Base-by-base conservation (phyloP, 208 protist species). In the Endotrypanum monterogeii region DNA sequence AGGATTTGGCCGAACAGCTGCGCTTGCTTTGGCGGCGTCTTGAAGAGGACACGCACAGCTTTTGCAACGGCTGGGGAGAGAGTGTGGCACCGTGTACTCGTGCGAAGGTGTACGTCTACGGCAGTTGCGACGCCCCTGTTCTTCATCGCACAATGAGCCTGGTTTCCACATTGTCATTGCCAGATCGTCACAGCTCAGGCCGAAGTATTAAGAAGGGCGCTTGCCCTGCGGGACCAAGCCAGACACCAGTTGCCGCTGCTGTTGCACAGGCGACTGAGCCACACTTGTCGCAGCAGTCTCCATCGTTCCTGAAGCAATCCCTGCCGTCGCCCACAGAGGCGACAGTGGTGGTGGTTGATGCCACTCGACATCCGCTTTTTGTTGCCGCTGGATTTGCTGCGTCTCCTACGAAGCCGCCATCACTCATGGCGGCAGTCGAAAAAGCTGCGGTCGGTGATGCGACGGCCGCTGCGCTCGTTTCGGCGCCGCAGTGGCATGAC, bases 301-400 rank as follows among this genome's bases (percentile, higher is more conserved):
- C 60, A 65, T 48, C 32, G 6, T 39, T 7, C 9, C 41, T 60
- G 20, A 5, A 18, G 23, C 2, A 30, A 20, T 44, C 25, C 9
- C 46, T 46, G 30, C 20, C 8, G 3, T 44, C 48, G 18, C 90
- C 90, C 9, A 79, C 75, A 60, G 76, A 89, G 73, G 88, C 85
- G 3, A 66, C 71, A 32, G 66, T 90, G 3, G 69, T 73, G 37
- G 66, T 90, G 37, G 56, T 92, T 9, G 90, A 95, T 52, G 28
- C 92, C 5, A 92, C 90, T 18, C 67, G 69, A 25, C 88, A 93
- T 76, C 67, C 88, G 3, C 79, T 95, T 44, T 95, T 92, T 72
- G 67, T 70, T 5, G 83, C 87, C 1, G 51, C 84, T 11, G 90
- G 90, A 32, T 92, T 95, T 60, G 51, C 57, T n/a, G 5, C 61